Conservation (phyloP, 768 basidiomycete species). For the Auricularia cornea region DNA sequence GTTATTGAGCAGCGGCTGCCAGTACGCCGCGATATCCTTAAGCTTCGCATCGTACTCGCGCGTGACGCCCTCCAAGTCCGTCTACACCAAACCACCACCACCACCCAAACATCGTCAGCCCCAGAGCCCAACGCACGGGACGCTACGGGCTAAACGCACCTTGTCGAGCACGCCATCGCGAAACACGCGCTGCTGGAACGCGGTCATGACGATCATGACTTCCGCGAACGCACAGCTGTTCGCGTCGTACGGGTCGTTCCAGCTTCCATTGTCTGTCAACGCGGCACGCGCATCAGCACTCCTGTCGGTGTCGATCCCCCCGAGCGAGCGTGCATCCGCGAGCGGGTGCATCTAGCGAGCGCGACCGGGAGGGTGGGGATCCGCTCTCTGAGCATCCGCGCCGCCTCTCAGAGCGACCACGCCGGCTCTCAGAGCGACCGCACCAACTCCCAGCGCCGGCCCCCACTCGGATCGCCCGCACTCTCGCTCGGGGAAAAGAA, state of each 20-base stretch:
- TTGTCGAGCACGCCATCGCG: constrained; percentile 3
- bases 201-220: constrained; percentile 11
- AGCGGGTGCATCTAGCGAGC: too few species aligned
- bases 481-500: not conserved
- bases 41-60: constrained; percentile 2
- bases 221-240: constrained; percentile 12
- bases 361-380: too few species aligned
- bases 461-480: too few species aligned
- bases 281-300: constrained; percentile 15
- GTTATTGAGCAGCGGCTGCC: not conserved
- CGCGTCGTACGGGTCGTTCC: constrained; percentile 14
- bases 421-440: too few species aligned
- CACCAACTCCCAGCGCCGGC: too few species aligned
- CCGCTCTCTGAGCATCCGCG: too few species aligned
- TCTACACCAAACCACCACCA: not conserved
- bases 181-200: constrained; percentile 13
- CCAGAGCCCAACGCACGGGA: not conserved
- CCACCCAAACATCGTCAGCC: not conserved
- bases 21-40: not conserved
- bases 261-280: constrained; percentile 8
- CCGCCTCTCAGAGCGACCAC: too few species aligned
- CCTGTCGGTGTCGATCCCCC: too few species aligned
- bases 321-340: too few species aligned
- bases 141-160: not conserved
- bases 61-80: not conserved